These are phyloP conservation scores for Penicillium bialowiezense DNA, from an alignment of 495 filamentous ascomycete genomes.

Conservation along the genomic window DNA sequence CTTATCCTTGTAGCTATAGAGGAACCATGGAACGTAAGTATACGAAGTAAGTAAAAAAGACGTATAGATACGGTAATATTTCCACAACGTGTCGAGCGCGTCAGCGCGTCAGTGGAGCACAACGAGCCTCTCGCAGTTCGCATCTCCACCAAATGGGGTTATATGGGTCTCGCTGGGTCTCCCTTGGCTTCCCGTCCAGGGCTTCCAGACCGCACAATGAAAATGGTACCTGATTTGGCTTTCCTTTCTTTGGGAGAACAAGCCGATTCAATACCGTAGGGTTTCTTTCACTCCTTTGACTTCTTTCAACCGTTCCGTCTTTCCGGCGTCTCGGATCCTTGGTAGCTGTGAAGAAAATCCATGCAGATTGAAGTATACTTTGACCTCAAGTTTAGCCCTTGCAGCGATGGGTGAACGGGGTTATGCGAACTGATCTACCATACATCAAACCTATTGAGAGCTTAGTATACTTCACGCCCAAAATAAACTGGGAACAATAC, in stretches of 20 bases:
- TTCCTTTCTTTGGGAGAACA: background rate
- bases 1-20: no score
- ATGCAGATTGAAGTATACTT: no score
- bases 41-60: no score
- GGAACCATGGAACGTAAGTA: no score
- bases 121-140: background rate
- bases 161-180: background rate
- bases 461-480: background rate
- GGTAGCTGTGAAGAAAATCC: no score
- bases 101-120: constrained; percentile 6
- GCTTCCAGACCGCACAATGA: constrained; percentile 10
- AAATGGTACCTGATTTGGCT: constrained; percentile 1
- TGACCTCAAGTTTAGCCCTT: background rate
- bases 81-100: background rate
- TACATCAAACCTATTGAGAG: background rate
- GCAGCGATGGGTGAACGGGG: constrained; percentile 5
- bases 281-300: no score
- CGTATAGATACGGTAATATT: constrained; percentile 1
- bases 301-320: no score
- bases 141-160: constrained; percentile 1
- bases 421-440: background rate
- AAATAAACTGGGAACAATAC: background rate
- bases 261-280: background rate
- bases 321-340: no score
- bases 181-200: background rate